Percentiles rank a stretch among this genome's conserved stretches.
These are phyloP conservation scores for Aspergillus piperis DNA, from an alignment of 2,329 filamentous ascomycete genomes.

Conservation along the genomic window DNA sequence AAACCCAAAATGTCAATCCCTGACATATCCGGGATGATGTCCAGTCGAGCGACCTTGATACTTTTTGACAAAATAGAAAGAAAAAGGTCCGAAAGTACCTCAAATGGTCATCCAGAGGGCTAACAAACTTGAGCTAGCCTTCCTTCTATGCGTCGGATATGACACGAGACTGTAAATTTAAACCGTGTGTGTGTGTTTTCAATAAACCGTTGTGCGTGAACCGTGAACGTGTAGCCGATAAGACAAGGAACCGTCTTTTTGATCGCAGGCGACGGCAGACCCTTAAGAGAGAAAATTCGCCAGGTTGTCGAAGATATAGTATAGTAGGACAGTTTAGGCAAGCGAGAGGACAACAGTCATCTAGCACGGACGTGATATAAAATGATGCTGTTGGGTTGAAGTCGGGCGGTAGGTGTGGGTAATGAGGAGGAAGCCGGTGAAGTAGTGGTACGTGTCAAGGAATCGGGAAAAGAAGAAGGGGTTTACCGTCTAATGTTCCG, in stretches of 20 bases:
- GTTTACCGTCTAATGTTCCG: slow-evolving; percentile 26
- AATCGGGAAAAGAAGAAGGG: slow-evolving; percentile 8
- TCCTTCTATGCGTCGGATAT: slow-evolving; percentile 19
- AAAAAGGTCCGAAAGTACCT: slow-evolving; percentile 24
- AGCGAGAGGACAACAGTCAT: slow-evolving; percentile 6
- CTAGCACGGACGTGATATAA: neutral
- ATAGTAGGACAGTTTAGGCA: slow-evolving; percentile 8
- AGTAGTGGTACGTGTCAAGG: slow-evolving; percentile 15
- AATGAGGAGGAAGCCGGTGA: neutral
- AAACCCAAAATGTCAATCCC: slow-evolving; percentile 48
- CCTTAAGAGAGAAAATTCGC: slow-evolving; percentile 28
- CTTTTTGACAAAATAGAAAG: slow-evolving; percentile 15
- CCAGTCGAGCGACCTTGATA: slow-evolving; percentile 26
- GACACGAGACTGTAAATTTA: slow-evolving; percentile 13
- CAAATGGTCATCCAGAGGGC: slow-evolving; percentile 19
- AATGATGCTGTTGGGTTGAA: slow-evolving; percentile 2
- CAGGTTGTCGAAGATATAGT: slow-evolving; percentile 23
- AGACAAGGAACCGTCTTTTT: slow-evolving; percentile 34
- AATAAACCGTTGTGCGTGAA: slow-evolving; percentile 36
- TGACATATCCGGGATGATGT: slow-evolving; percentile 42
- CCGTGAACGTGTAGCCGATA: slow-evolving; percentile 34
- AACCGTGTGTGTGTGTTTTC: slow-evolving; percentile 26
- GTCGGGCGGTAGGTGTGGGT: neutral
- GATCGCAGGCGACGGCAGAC: slow-evolving; percentile 35
- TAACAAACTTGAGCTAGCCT: slow-evolving; percentile 8